These are phyloP conservation scores for Sugiyamaella chiloensis DNA, from an alignment of 805 yeast species.

Conservation along the genomic window DNA sequence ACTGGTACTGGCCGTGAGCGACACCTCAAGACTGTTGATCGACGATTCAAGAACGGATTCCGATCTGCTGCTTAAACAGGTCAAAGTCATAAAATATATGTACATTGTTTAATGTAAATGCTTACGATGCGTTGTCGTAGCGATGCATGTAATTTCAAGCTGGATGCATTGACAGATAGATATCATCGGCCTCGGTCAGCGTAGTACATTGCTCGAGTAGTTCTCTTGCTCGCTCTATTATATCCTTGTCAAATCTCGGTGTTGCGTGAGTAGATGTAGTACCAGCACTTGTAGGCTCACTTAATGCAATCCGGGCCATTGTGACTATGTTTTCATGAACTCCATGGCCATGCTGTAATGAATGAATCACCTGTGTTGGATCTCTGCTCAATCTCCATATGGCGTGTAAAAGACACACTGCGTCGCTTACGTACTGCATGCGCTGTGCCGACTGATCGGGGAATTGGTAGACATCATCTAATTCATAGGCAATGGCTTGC, in stretches of 20 bases:
- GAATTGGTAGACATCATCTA: conserved; percentile 13
- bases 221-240: conserved; percentile 67
- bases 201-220: conserved; percentile 65
- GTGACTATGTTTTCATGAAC: conserved; percentile 26
- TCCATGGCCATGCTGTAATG: conserved; percentile 14
- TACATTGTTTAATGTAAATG: conserved; percentile 1
- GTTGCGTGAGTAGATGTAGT: conserved; percentile 49
- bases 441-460: conserved; percentile 1
- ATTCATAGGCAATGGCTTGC: conserved; percentile 12
- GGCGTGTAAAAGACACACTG: conserved; percentile 19
- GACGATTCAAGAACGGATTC: conserved; percentile 99
- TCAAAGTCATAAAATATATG: not conserved
- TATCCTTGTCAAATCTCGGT: conserved; percentile 57
- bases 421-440: conserved; percentile 14
- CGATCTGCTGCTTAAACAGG: conserved; percentile 65
- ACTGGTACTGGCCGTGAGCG: conserved; percentile 99
- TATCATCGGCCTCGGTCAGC: conserved; percentile 74
- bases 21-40: conserved; percentile 93
- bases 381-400: conserved; percentile 17
- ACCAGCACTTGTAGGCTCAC: conserved; percentile 50
- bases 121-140: conserved; percentile 1
- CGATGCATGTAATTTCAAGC: not conserved
- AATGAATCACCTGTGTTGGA: conserved; percentile 6
- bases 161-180: conserved; percentile 56
- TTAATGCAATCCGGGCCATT: conserved; percentile 29